Percentiles rank a stretch among this genome's conserved stretches.
phyloP scores from a whole-genome alignment of 495 filamentous ascomycete species.

The Trichoderma orchidacearum region DNA sequence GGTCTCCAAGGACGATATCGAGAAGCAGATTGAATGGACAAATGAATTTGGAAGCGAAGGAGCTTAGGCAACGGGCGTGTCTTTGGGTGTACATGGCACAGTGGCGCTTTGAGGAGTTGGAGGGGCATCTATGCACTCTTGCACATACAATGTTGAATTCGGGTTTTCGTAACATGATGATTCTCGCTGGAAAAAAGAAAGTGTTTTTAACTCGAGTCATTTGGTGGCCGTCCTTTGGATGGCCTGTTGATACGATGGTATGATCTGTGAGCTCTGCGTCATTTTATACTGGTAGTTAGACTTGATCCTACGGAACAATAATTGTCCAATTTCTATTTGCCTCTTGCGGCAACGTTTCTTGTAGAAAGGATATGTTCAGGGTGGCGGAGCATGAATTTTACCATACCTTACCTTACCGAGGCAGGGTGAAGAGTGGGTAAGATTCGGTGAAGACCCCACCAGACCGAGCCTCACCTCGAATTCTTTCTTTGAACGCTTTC shows the following conservation, averaged over 20 bases:
- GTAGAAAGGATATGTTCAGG: too few relatives aligned
- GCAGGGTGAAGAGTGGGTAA: neutral
- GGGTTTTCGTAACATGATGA: neutral
- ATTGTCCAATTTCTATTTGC: too few relatives aligned
- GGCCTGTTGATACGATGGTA: too few relatives aligned
- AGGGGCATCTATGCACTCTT: slow-evolving; percentile 7
- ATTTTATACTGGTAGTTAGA: too few relatives aligned
- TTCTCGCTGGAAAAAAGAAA: slow-evolving; percentile 3
- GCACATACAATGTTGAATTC: neutral
- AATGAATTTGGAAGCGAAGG: slow-evolving; percentile 95
- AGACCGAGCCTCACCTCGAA: neutral
- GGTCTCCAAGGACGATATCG: slow-evolving; percentile 72
- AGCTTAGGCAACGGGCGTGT: slow-evolving; percentile 14
- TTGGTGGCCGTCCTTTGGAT: too few relatives aligned
- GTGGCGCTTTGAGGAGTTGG: slow-evolving; percentile 17
- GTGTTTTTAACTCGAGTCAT: slow-evolving; percentile 6
- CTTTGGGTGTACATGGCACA: slow-evolving; percentile 2
- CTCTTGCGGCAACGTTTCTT: too few relatives aligned
- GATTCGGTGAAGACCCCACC: neutral
- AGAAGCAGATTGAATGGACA: slow-evolving; percentile 84
- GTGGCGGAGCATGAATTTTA: too few relatives aligned
- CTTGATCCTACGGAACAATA: too few relatives aligned
- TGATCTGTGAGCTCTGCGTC: too few relatives aligned
- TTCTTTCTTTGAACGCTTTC: neutral
- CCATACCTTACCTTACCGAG: too few relatives aligned